A percentile compares a stretch with the other conserved stretches of the same genome.
phyloP scores from a whole-genome alignment of 2,329 filamentous ascomycete genomes.

The Colletotrichum simmondsii region DNA sequence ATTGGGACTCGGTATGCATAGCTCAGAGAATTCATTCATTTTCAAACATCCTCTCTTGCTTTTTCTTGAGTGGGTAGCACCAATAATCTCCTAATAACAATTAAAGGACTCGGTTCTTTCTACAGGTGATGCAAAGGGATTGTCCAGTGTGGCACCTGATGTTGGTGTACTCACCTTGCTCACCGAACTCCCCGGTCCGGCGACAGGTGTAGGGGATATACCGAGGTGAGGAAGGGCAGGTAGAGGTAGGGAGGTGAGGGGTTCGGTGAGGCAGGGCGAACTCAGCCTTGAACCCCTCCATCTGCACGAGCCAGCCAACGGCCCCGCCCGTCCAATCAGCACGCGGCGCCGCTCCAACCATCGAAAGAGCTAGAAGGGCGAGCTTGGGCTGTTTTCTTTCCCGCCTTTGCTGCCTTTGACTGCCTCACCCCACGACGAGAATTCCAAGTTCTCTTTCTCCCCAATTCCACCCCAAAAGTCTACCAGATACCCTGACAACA shows the following conservation, averaged over 20 bases:
- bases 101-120: too few species aligned
- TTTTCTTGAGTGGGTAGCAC: too few species aligned
- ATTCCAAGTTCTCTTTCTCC: neutral
- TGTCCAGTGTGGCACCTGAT: too few species aligned
- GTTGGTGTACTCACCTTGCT: neutral
- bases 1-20: neutral
- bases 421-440: conserved; percentile 20
- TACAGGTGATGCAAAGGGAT: neutral
- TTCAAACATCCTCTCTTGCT: neutral
- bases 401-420: neutral
- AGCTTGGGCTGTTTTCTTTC: conserved; percentile 39
- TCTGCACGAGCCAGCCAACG: conserved; percentile 34
- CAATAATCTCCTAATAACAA: too few species aligned
- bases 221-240: neutral
- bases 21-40: neutral
- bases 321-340: conserved; percentile 45
- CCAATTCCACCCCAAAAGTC: conserved; percentile 8
- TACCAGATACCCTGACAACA: conserved; percentile 37
- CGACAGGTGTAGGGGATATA: neutral
- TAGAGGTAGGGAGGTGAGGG: neutral
- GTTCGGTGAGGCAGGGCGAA: neutral
- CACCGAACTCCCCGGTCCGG: neutral
- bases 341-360: conserved; percentile 39
- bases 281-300: conserved; percentile 34
- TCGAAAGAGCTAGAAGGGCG: conserved; percentile 57